Evolutionary conservation across 2,329 filamentous ascomycete species (phyloP), one percentile per base, ranked within the genome.

Genomic region (Fusarium phyllophilum): DNA sequence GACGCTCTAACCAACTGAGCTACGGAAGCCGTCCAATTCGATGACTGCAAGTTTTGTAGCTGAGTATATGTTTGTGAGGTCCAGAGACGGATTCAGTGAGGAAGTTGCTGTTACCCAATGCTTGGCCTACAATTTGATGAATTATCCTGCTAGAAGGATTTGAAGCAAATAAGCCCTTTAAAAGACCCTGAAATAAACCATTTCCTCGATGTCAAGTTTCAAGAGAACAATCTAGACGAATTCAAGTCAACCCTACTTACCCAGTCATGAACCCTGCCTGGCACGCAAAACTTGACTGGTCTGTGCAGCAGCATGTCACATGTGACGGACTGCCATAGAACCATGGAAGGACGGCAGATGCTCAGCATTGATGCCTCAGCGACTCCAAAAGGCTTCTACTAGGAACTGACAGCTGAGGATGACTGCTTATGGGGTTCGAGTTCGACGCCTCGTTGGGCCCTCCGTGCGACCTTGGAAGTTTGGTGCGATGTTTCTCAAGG

Each of bases 281-380:
- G 36, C 14, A 38, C 20, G 44, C 39, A 36, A 36, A 62, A 41
- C 39, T 62, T 72, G 52, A 38, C 33, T 55, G 52, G 60, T 45
- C 66, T 72, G 70, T 73, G 70, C 44, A 73, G 60, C 61, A 68
- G 56, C 39, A 74, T 71, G 63, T 74, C 63, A 69, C 66, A 74
- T 73, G 72, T 74, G 72, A 72, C 59, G 54, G 72, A 55, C 59
- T 24, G 54, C 57, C 67, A 60, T 73, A 48, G 63, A 74, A 72
- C 51, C 49, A 62, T 72, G 56, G 55, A 67, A 64, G 22, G 36
- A 60, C 56, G 60, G 56, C 54, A 65, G 52, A 61, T 64, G 56
- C 56, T 60, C 54, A 38, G 46, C 41, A 48, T 58, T 58, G 41
- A 67, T 61, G 68, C 66, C 56, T 42, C 58, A 69, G 54, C 24